Evolutionary conservation across 805 yeast genomes (phyloP).

Genomic region (Metschnikowia koreensis): DNA sequence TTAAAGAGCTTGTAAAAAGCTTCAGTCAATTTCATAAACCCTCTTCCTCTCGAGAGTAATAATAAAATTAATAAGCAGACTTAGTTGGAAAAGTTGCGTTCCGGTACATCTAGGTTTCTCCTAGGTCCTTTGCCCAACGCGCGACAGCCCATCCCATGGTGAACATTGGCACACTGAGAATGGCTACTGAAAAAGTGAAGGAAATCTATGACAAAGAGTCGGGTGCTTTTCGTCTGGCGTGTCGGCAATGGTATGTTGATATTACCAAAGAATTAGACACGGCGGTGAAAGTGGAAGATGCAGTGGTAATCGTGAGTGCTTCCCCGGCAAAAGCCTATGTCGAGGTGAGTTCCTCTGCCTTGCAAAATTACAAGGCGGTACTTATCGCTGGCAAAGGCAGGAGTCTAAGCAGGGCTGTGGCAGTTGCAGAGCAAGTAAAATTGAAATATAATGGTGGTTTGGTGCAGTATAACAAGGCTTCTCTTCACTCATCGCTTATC

Average conservation of each 20-base stretch:
- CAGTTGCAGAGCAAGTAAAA: conserved; percentile 23
- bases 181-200: conserved; percentile 11
- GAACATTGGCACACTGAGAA: background rate
- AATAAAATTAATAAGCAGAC: too few species aligned
- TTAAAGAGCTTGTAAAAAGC: too few species aligned
- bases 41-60: too few species aligned
- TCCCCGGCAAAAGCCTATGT: conserved; percentile 19
- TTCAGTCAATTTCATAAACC: too few species aligned
- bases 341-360: conserved; percentile 10
- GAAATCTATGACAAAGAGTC: conserved; percentile 8
- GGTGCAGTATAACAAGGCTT: conserved; percentile 20
- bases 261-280: background rate
- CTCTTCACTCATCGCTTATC: conserved; percentile 16
- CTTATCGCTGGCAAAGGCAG: conserved; percentile 21
- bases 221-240: conserved; percentile 3
- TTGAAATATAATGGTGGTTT: conserved; percentile 9
- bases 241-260: conserved; percentile 9
- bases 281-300: conserved; percentile 11
- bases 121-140: background rate
- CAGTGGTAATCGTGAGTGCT: conserved; percentile 17
- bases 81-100: background rate
- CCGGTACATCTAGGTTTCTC: background rate
- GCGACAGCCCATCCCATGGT: background rate
- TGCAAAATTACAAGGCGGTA: conserved; percentile 12
- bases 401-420: conserved; percentile 19